phyloP scores from a whole-genome alignment of 2,329 filamentous ascomycete species.

The Exophiala spinifera region DNA sequence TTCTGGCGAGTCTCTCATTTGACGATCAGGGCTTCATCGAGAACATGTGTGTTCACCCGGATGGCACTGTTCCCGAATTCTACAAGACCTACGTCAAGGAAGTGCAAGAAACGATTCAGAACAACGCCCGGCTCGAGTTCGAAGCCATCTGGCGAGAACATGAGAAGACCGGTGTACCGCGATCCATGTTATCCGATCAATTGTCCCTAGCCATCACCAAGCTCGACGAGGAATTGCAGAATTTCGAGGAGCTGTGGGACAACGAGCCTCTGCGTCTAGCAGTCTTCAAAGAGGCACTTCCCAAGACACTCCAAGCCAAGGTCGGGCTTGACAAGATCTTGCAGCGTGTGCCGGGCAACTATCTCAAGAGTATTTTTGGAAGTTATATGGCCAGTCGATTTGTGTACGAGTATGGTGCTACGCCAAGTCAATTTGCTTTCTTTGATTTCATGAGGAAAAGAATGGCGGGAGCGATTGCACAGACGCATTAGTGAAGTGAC shows the following conservation, averaged over 20 bases:
- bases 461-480: conserved; percentile 14
- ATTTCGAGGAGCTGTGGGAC: conserved; percentile 79
- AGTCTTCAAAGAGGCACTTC: conserved; percentile 81
- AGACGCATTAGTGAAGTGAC: conserved; percentile 9
- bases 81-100: conserved; percentile 90
- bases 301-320: conserved; percentile 77
- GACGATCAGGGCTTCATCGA: conserved; percentile 83
- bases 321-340: conserved; percentile 88
- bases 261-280: conserved; percentile 73
- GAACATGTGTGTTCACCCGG: conserved; percentile 85
- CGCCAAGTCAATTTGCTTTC: conserved; percentile 94
- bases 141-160: conserved; percentile 98
- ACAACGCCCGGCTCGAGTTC: conserved; percentile 90
- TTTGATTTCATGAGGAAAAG: conserved; percentile 67
- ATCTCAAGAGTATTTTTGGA: conserved; percentile 92
- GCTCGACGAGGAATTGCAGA: conserved; percentile 92
- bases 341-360: conserved; percentile 79
- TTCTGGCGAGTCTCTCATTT: conserved; percentile 90
- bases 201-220: conserved; percentile 92
- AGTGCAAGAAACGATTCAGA: conserved; percentile 85
- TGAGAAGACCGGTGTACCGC: conserved; percentile 71
- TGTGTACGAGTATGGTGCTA: conserved; percentile 91
- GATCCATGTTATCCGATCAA: conserved; percentile 86
- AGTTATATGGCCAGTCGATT: conserved; percentile 93
- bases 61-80: conserved; percentile 79